A percentile compares a stretch with the other conserved stretches of the same genome.
These are phyloP conservation scores for Cudoniella acicularis DNA, from an alignment of 495 filamentous ascomycete genomes.

Conservation along the genomic window DNA sequence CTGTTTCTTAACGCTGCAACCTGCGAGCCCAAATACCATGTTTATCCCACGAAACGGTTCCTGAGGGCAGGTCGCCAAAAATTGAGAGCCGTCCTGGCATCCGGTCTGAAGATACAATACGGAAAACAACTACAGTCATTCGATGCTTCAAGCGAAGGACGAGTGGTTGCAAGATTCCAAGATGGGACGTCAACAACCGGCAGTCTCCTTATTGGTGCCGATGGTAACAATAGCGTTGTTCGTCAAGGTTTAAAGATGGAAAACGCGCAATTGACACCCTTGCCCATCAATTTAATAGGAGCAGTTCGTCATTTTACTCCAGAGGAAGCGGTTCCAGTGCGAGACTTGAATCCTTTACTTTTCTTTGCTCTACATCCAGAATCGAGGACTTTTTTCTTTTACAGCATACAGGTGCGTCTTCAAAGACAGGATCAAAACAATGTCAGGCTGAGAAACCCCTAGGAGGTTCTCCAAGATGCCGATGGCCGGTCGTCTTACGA, in stretches of 20 bases:
- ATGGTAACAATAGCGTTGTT: constrained; percentile 38
- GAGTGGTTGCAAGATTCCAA: constrained; percentile 30
- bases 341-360: constrained; percentile 29
- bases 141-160: constrained; percentile 22
- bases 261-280: constrained; percentile 26
- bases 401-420: constrained; percentile 13
- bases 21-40: constrained; percentile 25
- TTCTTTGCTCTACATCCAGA: constrained; percentile 30
- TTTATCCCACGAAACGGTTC: constrained; percentile 14
- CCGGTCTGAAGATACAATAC: constrained; percentile 29
- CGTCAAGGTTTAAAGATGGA: constrained; percentile 42
- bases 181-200: constrained; percentile 34
- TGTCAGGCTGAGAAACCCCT: neutral
- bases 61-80: constrained; percentile 4
- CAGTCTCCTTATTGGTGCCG: constrained; percentile 36
- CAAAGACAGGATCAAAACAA: too few species aligned
- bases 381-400: constrained; percentile 30
- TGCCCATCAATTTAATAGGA: constrained; percentile 31
- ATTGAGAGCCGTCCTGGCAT: neutral
- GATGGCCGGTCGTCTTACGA: constrained; percentile 6
- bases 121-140: constrained; percentile 37
- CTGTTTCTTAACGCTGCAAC: constrained; percentile 20
- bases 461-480: neutral
- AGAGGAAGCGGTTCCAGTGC: constrained; percentile 31
- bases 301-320: constrained; percentile 34